These are phyloP conservation scores for Geotrichum klebahnii DNA, from an alignment of 1,139 yeast genomes.

Conservation along the genomic window DNA sequence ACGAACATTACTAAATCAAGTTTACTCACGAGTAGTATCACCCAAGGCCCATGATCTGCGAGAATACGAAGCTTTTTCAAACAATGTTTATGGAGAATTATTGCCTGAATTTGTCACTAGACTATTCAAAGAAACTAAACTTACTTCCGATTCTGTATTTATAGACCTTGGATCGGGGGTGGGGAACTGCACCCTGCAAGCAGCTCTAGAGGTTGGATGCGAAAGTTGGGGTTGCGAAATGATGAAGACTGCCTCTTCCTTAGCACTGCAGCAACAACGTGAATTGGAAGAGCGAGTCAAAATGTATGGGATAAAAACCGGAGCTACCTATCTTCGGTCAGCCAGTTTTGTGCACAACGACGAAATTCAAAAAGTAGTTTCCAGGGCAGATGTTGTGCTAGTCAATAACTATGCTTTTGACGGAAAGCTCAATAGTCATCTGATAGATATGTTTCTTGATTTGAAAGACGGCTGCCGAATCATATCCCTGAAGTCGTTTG, in stretches of 20 bases:
- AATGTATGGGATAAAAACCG: slow-evolving; percentile 59
- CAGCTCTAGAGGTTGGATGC: slow-evolving; percentile 83
- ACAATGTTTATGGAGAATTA: slow-evolving; percentile 87
- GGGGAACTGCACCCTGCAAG: slow-evolving; percentile 86
- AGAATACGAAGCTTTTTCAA: slow-evolving; percentile 79
- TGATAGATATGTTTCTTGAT: slow-evolving; percentile 60
- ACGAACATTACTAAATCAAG: slow-evolving; percentile 66
- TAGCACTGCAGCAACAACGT: slow-evolving; percentile 57
- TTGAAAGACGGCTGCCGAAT: slow-evolving; percentile 72
- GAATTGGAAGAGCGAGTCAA: slow-evolving; percentile 58
- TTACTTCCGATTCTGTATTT: slow-evolving; percentile 54
- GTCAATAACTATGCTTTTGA: slow-evolving; percentile 84
- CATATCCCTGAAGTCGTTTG: slow-evolving; percentile 72
- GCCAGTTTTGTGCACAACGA: slow-evolving; percentile 66
- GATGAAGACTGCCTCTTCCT: slow-evolving; percentile 72
- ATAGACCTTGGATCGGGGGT: slow-evolving; percentile 92
- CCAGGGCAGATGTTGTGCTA: slow-evolving; percentile 65
- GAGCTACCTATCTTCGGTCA: slow-evolving; percentile 55
- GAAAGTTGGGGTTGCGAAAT: slow-evolving; percentile 85
- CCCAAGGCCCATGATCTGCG: slow-evolving; percentile 64
- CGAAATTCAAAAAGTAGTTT: slow-evolving; percentile 51
- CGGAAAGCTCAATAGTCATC: slow-evolving; percentile 61
- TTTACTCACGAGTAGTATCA: slow-evolving; percentile 73
- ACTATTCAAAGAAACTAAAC: slow-evolving; percentile 60
- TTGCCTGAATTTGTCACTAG: slow-evolving; percentile 71